Percentiles rank a stretch among this genome's conserved stretches.
phyloP scores from a whole-genome alignment of 768 basidiomycete genomes.

The Russula foetens region DNA sequence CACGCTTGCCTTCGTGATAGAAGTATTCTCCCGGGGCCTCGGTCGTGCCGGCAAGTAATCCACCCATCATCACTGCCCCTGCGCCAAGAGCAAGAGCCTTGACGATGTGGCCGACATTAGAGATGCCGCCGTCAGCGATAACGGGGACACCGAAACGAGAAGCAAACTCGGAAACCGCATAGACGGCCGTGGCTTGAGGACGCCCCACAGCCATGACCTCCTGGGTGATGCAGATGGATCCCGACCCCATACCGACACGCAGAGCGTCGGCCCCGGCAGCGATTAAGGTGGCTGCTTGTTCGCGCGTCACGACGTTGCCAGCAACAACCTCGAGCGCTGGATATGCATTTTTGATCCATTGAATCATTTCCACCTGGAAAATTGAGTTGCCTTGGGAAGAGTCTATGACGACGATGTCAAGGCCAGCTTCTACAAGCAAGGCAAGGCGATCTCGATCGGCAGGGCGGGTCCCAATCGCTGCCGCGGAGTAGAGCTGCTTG shows the following conservation, averaged over 20 bases:
- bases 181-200: conserved; percentile 96
- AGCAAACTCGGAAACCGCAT: conserved; percentile 90
- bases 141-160: conserved; percentile 91
- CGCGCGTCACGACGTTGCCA: conserved; percentile 96
- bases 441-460: conserved; percentile 78
- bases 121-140: conserved; percentile 92
- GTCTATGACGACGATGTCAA: conserved; percentile 92
- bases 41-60: conserved; percentile 88
- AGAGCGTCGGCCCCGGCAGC: conserved; percentile 93
- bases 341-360: conserved; percentile 83
- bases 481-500: conserved; percentile 96
- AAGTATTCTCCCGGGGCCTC: conserved; percentile 99
- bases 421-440: conserved; percentile 85
- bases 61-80: conserved; percentile 98
- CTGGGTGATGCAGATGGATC: conserved; percentile 98
- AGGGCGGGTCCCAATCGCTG: conserved; percentile 89
- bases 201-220: conserved; percentile 99
- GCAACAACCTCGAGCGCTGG: conserved; percentile 89
- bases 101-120: conserved; percentile 95
- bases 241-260: conserved; percentile 95
- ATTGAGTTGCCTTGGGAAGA: conserved; percentile 95
- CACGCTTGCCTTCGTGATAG: conserved; percentile 97
- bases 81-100: conserved; percentile 94
- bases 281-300: conserved; percentile 92
- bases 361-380: conserved; percentile 91